Percentiles rank a stretch among this genome's conserved stretches.
These are phyloP conservation scores for Komagataella phaffii DNA, from an alignment of 805 yeast genomes.

Conservation along the genomic window DNA sequence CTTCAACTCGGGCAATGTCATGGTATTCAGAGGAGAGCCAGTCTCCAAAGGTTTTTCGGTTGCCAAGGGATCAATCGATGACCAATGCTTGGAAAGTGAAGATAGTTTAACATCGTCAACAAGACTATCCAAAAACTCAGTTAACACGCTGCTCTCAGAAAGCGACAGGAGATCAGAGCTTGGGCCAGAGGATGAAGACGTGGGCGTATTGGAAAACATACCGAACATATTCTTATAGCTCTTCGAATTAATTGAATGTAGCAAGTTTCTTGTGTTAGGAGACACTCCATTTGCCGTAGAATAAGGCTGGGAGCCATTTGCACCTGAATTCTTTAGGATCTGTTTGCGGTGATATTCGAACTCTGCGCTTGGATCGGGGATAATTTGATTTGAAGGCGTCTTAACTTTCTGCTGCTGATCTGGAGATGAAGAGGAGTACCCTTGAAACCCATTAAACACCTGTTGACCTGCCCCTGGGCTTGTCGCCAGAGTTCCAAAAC, in stretches of 20 bases:
- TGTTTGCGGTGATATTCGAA: conserved; percentile 2
- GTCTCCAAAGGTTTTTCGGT: background rate
- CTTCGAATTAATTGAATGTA: conserved; percentile 15
- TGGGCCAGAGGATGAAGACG: background rate
- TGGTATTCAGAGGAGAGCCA: background rate
- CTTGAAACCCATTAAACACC: background rate
- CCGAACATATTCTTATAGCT: conserved; percentile 7
- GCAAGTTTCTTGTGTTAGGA: conserved; percentile 16
- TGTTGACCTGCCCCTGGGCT: background rate
- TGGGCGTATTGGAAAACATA: background rate
- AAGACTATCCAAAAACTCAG: conserved; percentile 20
- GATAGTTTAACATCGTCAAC: conserved; percentile 17
- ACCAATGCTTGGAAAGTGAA: conserved; percentile 17
- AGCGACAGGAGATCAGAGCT: conserved; percentile 16
- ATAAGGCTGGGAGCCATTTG: background rate
- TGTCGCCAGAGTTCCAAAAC: background rate
- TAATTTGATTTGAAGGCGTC: conserved; percentile 1
- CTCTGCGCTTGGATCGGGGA: background rate
- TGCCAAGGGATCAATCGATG: conserved; percentile 16
- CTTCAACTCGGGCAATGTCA: background rate
- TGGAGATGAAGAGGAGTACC: background rate
- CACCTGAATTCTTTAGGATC: conserved; percentile 1
- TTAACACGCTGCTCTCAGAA: conserved; percentile 20
- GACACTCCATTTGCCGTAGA: conserved; percentile 9
- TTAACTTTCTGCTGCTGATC: background rate